Evolutionary conservation across 2,329 filamentous ascomycete species (phyloP).

Genomic region (Fusarium sp.): DNA sequence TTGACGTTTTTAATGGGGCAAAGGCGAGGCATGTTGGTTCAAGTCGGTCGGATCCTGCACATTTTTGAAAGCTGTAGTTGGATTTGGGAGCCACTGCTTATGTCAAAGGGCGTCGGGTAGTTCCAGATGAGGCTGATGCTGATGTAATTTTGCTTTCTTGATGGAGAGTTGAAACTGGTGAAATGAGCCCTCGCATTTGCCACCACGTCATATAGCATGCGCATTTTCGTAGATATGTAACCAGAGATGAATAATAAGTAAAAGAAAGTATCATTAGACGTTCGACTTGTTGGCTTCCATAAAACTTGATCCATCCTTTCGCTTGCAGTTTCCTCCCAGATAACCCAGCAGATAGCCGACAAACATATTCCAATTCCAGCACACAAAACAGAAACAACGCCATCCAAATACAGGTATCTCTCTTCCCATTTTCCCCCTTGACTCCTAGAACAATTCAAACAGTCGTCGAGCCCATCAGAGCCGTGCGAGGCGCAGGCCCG

Average conservation of each 20-base stretch:
- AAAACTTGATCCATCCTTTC: not conserved
- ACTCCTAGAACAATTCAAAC: constrained; percentile 11
- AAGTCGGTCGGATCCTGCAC: no score
- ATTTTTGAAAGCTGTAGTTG: not conserved
- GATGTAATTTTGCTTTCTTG: not conserved
- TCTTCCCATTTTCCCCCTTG: not conserved
- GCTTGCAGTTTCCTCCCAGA: not conserved
- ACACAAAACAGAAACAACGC: not conserved
- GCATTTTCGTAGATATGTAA: not conserved
- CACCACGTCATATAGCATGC: not conserved
- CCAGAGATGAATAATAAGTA: not conserved
- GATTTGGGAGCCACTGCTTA: not conserved
- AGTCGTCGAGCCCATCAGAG: constrained; percentile 38
- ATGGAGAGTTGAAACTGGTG: not conserved
- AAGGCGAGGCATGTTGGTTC: not conserved
- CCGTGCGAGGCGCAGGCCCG: constrained; percentile 41
- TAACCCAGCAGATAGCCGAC: not conserved
- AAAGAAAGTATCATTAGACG: not conserved
- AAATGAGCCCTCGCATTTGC: not conserved
- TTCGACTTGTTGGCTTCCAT: not conserved
- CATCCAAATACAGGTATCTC: not conserved
- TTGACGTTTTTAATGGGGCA: not conserved
- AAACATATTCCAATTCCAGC: not conserved
- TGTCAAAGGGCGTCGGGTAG: not conserved
- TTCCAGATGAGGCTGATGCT: not conserved